Evolutionary conservation across 495 filamentous ascomycete genomes (phyloP).

Genomic region (Penicillium argentinense): DNA sequence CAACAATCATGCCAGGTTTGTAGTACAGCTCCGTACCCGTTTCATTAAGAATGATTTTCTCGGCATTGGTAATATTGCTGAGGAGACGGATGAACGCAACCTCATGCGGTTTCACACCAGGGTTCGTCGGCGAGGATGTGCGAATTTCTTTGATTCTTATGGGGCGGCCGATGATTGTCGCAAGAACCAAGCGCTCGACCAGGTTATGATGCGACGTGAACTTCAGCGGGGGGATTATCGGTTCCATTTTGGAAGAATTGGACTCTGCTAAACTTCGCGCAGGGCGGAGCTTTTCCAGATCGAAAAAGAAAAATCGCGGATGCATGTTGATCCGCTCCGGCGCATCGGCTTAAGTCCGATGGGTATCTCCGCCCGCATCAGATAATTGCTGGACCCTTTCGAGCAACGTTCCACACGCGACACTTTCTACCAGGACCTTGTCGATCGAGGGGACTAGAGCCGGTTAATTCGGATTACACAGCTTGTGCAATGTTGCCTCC

Average conservation of each 20-base stretch:
- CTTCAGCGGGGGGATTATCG: slow-evolving; percentile 52
- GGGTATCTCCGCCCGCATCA: slow-evolving; percentile 27
- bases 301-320: slow-evolving; percentile 36
- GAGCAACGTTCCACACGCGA: slow-evolving; percentile 6
- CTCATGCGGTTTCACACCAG: slow-evolving; percentile 88
- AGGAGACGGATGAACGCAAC: slow-evolving; percentile 94
- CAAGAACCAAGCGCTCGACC: slow-evolving; percentile 78
- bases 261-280: slow-evolving; percentile 9
- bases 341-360: slow-evolving; percentile 24
- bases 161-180: slow-evolving; percentile 86
- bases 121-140: slow-evolving; percentile 73
- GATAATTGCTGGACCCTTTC: no score
- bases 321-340: slow-evolving; percentile 25
- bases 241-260: slow-evolving; percentile 42
- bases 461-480: no score
- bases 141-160: slow-evolving; percentile 94
- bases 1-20: slow-evolving; percentile 88
- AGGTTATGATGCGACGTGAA: slow-evolving; percentile 85
- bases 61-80: slow-evolving; percentile 93
- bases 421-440: no score
- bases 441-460: no score
- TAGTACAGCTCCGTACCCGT: slow-evolving; percentile 91
- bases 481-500: slow-evolving; percentile 49
- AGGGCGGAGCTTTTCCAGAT: slow-evolving; percentile 14
- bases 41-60: slow-evolving; percentile 88